These are phyloP conservation scores for Clitopilus hobsonii DNA, from an alignment of 768 basidiomycete species.

Conservation along the genomic window DNA sequence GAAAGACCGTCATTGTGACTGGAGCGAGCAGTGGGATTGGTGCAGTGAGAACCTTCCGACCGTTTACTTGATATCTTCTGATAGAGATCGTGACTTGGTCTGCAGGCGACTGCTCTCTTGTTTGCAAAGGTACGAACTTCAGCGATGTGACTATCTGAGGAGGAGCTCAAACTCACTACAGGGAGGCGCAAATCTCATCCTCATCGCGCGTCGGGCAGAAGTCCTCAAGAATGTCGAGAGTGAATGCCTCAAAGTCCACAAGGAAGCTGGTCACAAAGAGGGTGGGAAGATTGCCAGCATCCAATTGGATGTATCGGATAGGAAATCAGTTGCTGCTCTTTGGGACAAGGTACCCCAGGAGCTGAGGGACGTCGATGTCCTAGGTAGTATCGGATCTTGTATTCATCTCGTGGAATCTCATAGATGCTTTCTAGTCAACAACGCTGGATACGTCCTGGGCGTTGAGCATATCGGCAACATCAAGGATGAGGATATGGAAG, in stretches of 20 bases:
- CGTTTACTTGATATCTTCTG: not conserved
- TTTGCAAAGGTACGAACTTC: constrained; percentile 82
- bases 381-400: constrained; percentile 56
- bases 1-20: constrained; percentile 85
- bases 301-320: constrained; percentile 79
- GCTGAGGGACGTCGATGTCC: constrained; percentile 73
- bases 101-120: constrained; percentile 78
- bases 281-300: constrained; percentile 77
- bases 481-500: constrained; percentile 70
- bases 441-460: constrained; percentile 88
- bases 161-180: constrained; percentile 18
- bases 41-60: constrained; percentile 48
- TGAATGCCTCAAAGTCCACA: constrained; percentile 64
- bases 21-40: constrained; percentile 91
- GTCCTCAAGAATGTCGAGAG: constrained; percentile 67
- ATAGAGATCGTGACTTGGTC: not conserved
- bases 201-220: constrained; percentile 75
- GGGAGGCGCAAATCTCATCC: constrained; percentile 86
- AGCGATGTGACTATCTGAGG: not conserved
- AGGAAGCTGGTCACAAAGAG: constrained; percentile 61
- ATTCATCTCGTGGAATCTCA: not conserved
- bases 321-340: constrained; percentile 60
- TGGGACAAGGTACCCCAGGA: constrained; percentile 68
- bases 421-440: constrained; percentile 36
- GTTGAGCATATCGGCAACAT: constrained; percentile 84